Evolutionary conservation across 2,329 filamentous ascomycete genomes (phyloP).

Genomic region (Sporothrix dimorphospora): DNA sequence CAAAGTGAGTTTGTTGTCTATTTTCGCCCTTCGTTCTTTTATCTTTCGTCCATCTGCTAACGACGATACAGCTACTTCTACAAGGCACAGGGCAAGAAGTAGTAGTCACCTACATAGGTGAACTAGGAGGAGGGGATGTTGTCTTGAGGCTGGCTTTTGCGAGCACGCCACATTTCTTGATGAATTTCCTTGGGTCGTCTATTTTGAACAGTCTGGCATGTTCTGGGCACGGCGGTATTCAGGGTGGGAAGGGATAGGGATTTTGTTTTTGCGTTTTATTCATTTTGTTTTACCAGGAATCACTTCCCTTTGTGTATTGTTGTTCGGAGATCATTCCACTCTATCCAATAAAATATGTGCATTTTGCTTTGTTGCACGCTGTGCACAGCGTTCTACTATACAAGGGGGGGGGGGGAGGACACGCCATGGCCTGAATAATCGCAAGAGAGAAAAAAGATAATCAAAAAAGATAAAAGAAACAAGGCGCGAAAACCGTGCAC

Average conservation of each 20-base stretch:
- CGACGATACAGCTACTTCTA: slow-evolving; percentile 40
- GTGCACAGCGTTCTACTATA: slow-evolving; percentile 9
- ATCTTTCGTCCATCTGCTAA: slow-evolving; percentile 25
- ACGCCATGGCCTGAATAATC: neutral
- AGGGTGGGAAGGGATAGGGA: slow-evolving; percentile 7
- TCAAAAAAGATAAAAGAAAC: neutral
- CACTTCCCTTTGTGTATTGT: neutral
- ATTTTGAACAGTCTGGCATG: neutral
- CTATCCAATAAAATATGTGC: slow-evolving; percentile 15
- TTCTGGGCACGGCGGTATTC: slow-evolving; percentile 4
- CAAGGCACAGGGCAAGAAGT: slow-evolving; percentile 40
- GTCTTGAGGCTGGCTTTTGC: neutral
- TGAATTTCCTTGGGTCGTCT: slow-evolving; percentile 10
- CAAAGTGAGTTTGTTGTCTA: slow-evolving; percentile 45
- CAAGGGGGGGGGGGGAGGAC: neutral
- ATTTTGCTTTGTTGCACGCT: slow-evolving; percentile 10
- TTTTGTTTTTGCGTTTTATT: neutral
- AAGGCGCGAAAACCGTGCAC: neutral
- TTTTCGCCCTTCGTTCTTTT: neutral
- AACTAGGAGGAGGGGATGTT: neutral
- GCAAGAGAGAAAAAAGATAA: neutral
- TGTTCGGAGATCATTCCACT: slow-evolving; percentile 17
- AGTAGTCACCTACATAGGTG: slow-evolving; percentile 30
- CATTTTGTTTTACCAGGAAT: neutral
- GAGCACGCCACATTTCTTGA: neutral